Conservation (phyloP, 768 basidiomycete species). For the Lactarius quietus region DNA sequence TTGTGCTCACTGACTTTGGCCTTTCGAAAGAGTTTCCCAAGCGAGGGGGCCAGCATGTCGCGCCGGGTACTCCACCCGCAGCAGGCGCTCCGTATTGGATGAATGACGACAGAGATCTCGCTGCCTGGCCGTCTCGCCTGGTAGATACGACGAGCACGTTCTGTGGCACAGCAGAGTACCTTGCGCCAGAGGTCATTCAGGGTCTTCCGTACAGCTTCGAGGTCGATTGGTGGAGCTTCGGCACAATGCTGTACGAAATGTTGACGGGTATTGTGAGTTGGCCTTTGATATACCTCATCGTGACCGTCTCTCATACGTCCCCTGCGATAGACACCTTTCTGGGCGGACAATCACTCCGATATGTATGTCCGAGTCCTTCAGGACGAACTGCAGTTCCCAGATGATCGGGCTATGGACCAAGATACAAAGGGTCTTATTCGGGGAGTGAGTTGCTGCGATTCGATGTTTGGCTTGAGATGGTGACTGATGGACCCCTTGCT, state of each 20-base stretch:
- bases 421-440: constrained; percentile 95
- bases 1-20: constrained; percentile 96
- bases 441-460: constrained; percentile 55
- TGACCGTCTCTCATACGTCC: constrained; percentile 3
- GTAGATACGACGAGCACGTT: constrained; percentile 79
- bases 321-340: constrained; percentile 73
- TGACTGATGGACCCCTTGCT: constrained; percentile 11
- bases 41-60: constrained; percentile 30
- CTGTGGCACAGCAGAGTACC: constrained; percentile 94
- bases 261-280: constrained; percentile 85
- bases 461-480: neutral
- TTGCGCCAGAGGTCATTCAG: constrained; percentile 95
- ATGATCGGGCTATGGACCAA: constrained; percentile 88
- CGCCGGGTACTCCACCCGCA: constrained; percentile 48
- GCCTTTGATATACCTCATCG: constrained; percentile 19
- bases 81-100: constrained; percentile 73
- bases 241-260: constrained; percentile 98
- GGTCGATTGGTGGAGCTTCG: constrained; percentile 98
- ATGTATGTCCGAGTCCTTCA: constrained; percentile 94
- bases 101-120: constrained; percentile 56
- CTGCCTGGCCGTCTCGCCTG: constrained; percentile 51
- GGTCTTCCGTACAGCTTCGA: constrained; percentile 88
- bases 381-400: constrained; percentile 86
- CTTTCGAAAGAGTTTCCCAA: constrained; percentile 88
- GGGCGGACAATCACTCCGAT: constrained; percentile 89